Conservation (phyloP, 2,329 filamentous ascomycete genomes). For the Microcyclospora pomicola region DNA sequence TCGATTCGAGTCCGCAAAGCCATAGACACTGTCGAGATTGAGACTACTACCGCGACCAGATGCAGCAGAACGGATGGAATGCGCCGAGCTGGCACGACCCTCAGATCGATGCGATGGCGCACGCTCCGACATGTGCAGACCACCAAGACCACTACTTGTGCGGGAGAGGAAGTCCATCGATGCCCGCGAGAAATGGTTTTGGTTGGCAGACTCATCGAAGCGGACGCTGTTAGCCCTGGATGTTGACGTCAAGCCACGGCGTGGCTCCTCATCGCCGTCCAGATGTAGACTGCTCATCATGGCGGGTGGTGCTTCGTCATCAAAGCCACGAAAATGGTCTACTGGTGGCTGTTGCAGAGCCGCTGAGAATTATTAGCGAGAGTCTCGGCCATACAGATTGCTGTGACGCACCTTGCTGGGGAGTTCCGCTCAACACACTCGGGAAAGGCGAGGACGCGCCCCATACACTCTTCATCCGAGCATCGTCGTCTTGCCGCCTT, state of each 20-base stretch:
- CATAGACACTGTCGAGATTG: constrained; percentile 63
- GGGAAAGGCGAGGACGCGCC: constrained; percentile 73
- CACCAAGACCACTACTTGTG: constrained; percentile 53
- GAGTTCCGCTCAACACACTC: constrained; percentile 58
- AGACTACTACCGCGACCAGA: constrained; percentile 79
- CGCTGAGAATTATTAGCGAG: constrained; percentile 35
- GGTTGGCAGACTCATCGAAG: constrained; percentile 90
- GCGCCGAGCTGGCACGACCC: constrained; percentile 77
- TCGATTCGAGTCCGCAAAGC: constrained; percentile 48
- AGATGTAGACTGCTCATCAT: constrained; percentile 63
- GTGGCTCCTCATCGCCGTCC: constrained; percentile 74
- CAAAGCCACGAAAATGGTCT: constrained; percentile 80
- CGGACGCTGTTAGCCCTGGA: constrained; percentile 94
- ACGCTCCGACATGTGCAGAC: constrained; percentile 73
- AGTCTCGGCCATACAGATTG: constrained; percentile 2
- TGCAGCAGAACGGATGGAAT: constrained; percentile 63
- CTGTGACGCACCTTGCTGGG: constrained; percentile 60
- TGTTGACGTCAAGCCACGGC: constrained; percentile 56
- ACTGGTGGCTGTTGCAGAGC: constrained; percentile 65
- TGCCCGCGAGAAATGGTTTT: constrained; percentile 75
- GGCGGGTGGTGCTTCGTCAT: constrained; percentile 70
- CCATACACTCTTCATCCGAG: constrained; percentile 72
- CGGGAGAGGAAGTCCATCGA: constrained; percentile 71
- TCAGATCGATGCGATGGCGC: constrained; percentile 92
- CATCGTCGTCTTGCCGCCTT: constrained; percentile 48